Evolutionary conservation across 73 alveolate species (phyloP), one percentile per base, ranked within the genome.

Genomic region (Paramecium sexaurelia): DNA sequence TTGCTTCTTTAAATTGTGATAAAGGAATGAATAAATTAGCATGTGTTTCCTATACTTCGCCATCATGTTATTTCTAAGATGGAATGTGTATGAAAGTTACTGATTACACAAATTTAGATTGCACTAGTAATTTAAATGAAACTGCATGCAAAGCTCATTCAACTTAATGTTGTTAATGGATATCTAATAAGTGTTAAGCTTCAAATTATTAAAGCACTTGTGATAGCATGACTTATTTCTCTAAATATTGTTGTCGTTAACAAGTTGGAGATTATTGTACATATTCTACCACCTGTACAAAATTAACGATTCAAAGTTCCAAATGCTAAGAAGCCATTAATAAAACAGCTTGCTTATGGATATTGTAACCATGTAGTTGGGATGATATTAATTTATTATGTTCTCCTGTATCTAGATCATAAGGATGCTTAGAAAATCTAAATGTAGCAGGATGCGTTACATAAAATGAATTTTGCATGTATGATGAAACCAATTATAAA

Each of bases 341-440:
- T 71, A 32, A 35, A n/a, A 71, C 86, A 35, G 86, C 86, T 4
- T 71, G 86, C 13, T 37, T 71, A 71, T 35, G 86, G 57, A 17
- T 71, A 27, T 19, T 35, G 11, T 36, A 71, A 71, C 56, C 86
- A n/a, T 71, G 86, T 71, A 11, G 10, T 2, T 61, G 83, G 83
- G 86, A 27, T 71, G 1, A n/a, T 2, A 71, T n/a, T 7, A 1
- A 33, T 29, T 33, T 71, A 10, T 11, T 40, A n/a, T 71, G 86
- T 71, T 33, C 43, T 2, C 86, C 56, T 15, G 56, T 71, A 10
- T 22, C 57, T 13, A 29, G 20, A 13, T 7, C 86, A 11, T 15
- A 32, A 3, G 86, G 57, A 71, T 71, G 83, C 26, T 17, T 11
- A 26, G 19, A 26, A 26, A 29, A 26, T 29, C 22, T 61, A 1